Evolutionary conservation across 1,284 basidiomycete species (phyloP), one percentile per base, ranked within the genome.

Genomic region (Boletellus deceptivus): DNA sequence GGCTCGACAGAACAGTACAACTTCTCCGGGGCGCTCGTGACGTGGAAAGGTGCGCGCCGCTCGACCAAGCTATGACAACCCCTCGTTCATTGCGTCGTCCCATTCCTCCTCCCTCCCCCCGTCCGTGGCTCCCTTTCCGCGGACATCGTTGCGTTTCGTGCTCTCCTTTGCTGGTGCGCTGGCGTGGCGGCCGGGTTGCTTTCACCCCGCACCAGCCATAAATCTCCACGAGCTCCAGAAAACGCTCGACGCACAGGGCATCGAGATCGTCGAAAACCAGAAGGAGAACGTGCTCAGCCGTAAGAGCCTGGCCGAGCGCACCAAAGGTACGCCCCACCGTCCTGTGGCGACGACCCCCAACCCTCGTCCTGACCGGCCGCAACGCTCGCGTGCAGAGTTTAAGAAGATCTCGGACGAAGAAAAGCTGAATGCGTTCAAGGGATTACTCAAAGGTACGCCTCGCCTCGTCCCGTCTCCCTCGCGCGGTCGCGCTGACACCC

Each of bases 241-340:
- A 75, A 88, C 84, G 6, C 79, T 97, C 46, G 93, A 97, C 70
- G 75, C 80, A 16, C 94, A 95, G 56, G 93, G 94, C 1, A 78
- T 97, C 39, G 93, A 97, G 71, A 77, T 97, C 9, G 94, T 97
- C n/a, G 93, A 97, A 75, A 93, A 94, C 71, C 93, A 97, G 76
- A 97, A 96, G 74, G 94, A 97, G 75, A 92, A 89, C 59, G 79
- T 97, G 43, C 78, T 97, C 2, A 93, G 93, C n/a, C 80, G 95
- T 38, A 98, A 96, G 71, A 88, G 85, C 50, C 76, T 97, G 16
- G 91, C 94, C 1, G 94, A 98, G 71, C 86, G 90, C 67, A 98
- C 94, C 0, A 89, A 95, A 76, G 94, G 94, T 91, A 24, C 13
- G 34, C 27, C 41, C 27, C n/a, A 6, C 8, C 17, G 70, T 38